Percentiles rank a stretch among this genome's conserved stretches.
Conservation (phyloP, 139 green algal genomes). For the Chlamydomonas applanata region DNA sequence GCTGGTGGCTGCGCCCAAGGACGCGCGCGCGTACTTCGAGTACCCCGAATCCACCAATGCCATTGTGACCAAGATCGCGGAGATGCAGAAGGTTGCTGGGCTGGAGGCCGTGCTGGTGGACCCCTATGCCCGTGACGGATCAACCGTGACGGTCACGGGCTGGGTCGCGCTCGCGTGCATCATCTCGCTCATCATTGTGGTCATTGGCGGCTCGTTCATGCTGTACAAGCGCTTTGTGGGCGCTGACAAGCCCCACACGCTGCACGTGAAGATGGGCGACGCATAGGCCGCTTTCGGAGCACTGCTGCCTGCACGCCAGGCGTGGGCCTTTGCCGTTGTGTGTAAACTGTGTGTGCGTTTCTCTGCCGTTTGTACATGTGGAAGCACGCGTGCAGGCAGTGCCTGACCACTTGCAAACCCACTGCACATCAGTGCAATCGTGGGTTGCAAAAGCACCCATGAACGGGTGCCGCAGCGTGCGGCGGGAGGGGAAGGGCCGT, state of each 20-base stretch:
- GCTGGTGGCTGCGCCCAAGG: constrained; percentile 66
- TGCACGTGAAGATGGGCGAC: constrained; percentile 58
- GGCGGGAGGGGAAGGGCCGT: no score
- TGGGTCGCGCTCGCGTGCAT: constrained; percentile 68
- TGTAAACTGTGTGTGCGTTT: no score
- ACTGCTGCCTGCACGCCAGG: no score
- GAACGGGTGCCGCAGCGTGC: no score
- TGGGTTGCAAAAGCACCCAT: no score
- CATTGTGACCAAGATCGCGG: constrained; percentile 43
- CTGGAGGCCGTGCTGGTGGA: constrained; percentile 53
- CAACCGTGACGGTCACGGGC: constrained; percentile 70
- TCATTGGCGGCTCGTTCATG: constrained; percentile 40
- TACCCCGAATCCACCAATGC: constrained; percentile 40
- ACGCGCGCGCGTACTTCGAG: constrained; percentile 47
- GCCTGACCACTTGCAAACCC: no score
- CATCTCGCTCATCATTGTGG: constrained; percentile 53
- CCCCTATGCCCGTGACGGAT: constrained; percentile 42
- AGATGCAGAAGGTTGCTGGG: constrained; percentile 48
- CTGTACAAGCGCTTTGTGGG: constrained; percentile 42
- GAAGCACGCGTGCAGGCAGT: no score
- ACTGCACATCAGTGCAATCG: no score
- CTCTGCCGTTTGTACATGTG: no score
- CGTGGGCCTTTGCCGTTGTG: no score
- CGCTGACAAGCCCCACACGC: constrained; percentile 53
- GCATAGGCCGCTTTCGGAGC: constrained; percentile 30